phyloP scores from a whole-genome alignment of 192 early-diverging fungal species.

The Podila clonocystis region DNA sequence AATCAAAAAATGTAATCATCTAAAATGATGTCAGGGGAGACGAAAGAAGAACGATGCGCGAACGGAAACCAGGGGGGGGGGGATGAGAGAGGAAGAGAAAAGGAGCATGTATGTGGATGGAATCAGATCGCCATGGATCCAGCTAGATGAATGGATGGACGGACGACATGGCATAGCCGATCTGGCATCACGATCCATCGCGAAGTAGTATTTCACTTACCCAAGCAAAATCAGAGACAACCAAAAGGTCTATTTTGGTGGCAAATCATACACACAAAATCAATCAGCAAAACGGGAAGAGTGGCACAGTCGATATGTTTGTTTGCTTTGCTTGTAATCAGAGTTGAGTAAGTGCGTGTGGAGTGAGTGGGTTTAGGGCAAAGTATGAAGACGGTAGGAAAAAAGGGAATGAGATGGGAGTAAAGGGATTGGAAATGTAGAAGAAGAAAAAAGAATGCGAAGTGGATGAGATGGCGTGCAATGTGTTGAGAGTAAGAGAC shows the following conservation, averaged over 20 bases:
- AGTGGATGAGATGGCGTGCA: neutral
- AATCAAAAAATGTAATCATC: neutral
- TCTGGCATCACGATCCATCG: too few relatives aligned
- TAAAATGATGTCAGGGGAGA: neutral
- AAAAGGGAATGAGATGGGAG: too few relatives aligned
- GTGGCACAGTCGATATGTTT: neutral
- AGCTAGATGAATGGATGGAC: neutral
- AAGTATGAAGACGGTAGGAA: neutral
- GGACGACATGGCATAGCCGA: too few relatives aligned
- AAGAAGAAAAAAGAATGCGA: neutral
- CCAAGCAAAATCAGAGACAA: too few relatives aligned
- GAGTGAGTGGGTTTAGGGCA: neutral
- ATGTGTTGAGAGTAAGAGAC: too few relatives aligned
- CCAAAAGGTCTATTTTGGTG: too few relatives aligned
- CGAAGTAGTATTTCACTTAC: too few relatives aligned
- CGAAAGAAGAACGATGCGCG: neutral
- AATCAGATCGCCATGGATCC: too few relatives aligned
- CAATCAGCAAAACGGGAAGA: neutral
- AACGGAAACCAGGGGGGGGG: neutral
- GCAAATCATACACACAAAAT: too few relatives aligned
- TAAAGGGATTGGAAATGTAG: neutral
- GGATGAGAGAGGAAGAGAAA: neutral
- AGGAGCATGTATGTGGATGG: slow-evolving; percentile 8
- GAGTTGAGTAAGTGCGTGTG: neutral
- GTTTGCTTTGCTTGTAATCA: neutral